Percentiles rank a stretch among this genome's conserved stretches.
phyloP scores from a whole-genome alignment of 345 rosid genomes.

The Salix caprea region DNA sequence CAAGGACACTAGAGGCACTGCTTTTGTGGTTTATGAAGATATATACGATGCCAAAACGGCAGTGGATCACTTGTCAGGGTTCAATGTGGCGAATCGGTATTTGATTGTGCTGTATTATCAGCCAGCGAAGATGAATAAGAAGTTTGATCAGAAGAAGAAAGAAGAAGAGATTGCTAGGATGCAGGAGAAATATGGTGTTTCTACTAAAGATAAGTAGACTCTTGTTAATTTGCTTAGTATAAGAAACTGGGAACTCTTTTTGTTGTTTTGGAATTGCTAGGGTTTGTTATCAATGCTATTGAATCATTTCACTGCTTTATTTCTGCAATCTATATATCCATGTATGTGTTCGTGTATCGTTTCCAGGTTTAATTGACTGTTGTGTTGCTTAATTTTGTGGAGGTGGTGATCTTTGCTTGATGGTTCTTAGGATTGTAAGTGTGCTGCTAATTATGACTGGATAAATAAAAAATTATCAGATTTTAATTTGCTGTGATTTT shows the following conservation, averaged over 20 bases:
- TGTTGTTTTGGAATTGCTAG: not conserved
- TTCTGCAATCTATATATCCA: not conserved
- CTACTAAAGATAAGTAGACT: conserved; percentile 72
- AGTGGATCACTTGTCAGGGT: conserved; percentile 95
- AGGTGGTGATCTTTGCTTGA: not conserved
- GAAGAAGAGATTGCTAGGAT: conserved; percentile 76
- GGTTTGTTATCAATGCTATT: conserved; percentile 1
- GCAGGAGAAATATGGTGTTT: conserved; percentile 92
- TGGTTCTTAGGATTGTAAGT: not conserved
- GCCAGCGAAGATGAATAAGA: conserved; percentile 91
- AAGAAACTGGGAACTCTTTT: not conserved
- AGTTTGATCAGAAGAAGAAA: conserved; percentile 88
- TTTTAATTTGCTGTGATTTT: not conserved
- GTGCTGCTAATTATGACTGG: not conserved
- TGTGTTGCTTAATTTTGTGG: not conserved
- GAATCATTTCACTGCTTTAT: not conserved
- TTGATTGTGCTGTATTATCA: conserved; percentile 86
- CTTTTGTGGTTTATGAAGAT: conserved; percentile 93
- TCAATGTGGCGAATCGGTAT: conserved; percentile 93
- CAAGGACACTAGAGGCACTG: conserved; percentile 93
- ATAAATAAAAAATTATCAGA: not conserved
- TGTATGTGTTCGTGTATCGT: not conserved
- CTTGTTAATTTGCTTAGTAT: not conserved
- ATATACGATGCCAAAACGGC: conserved; percentile 96
- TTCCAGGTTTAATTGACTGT: not conserved